phyloP scores from a whole-genome alignment of 139 green algal genomes.

The Picocystis salinarum region DNA sequence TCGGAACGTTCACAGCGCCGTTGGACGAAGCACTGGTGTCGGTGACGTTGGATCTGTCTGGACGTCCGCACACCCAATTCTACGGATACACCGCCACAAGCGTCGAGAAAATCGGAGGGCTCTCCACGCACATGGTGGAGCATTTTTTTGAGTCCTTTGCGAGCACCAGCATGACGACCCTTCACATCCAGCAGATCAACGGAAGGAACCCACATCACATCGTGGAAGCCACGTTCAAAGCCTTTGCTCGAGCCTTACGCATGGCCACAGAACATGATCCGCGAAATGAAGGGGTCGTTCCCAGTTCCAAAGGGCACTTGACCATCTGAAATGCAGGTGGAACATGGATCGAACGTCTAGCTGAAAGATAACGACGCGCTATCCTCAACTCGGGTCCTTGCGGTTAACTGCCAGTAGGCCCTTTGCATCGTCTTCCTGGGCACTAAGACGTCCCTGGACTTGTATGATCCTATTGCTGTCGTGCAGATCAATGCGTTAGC shows the following conservation, averaged over 20 bases:
- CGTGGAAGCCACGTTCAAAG: constrained; percentile 93
- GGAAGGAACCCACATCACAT: constrained; percentile 91
- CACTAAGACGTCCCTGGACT: too few relatives aligned
- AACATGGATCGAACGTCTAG: too few relatives aligned
- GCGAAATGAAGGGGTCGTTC: constrained; percentile 51
- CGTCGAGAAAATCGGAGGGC: constrained; percentile 75
- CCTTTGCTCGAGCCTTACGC: constrained; percentile 83
- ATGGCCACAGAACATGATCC: constrained; percentile 68
- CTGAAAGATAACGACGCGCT: too few relatives aligned
- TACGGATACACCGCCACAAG: constrained; percentile 65
- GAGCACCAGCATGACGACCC: constrained; percentile 78
- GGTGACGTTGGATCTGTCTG: constrained; percentile 69
- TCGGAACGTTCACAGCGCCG: constrained; percentile 80
- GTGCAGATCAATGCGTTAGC: too few relatives aligned
- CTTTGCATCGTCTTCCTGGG: too few relatives aligned
- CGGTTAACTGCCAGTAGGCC: too few relatives aligned
- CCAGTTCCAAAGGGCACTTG: constrained; percentile 74
- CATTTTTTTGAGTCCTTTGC: constrained; percentile 91
- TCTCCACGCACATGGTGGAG: constrained; percentile 86
- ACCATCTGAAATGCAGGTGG: too few relatives aligned
- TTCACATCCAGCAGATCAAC: constrained; percentile 54
- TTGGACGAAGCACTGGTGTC: constrained; percentile 89
- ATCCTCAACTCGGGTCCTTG: too few relatives aligned
- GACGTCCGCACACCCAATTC: constrained; percentile 65
- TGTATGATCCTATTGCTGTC: too few relatives aligned